phyloP scores from a whole-genome alignment of 768 basidiomycete species.

The Leccinum subgranulosum region DNA sequence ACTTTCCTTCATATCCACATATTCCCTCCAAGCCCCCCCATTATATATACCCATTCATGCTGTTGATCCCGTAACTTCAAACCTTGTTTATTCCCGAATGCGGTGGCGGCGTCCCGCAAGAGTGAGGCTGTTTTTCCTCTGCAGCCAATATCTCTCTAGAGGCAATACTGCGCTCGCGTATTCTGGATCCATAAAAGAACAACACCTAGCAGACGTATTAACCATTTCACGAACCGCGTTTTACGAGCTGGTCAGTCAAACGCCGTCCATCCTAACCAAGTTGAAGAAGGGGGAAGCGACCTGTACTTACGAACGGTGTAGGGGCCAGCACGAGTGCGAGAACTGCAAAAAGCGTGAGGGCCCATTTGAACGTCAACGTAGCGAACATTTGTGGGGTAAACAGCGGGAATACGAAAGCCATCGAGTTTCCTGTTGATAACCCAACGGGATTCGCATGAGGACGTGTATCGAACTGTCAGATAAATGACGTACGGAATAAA shows the following conservation, averaged over 20 bases:
- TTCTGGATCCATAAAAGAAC: constrained; percentile 31
- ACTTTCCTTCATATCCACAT: too few species aligned
- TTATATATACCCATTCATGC: too few species aligned
- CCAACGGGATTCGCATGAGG: not conserved
- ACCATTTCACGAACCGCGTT: not conserved
- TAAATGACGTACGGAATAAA: constrained; percentile 36
- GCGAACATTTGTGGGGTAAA: constrained; percentile 47
- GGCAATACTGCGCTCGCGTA: constrained; percentile 29
- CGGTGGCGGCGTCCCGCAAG: not conserved
- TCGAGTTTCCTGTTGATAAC: constrained; percentile 33
- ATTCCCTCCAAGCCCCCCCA: too few species aligned
- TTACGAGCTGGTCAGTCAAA: not conserved
- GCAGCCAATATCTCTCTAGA: constrained; percentile 18
- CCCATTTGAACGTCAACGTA: constrained; percentile 39
- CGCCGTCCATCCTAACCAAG: not conserved
- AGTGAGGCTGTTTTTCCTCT: constrained; percentile 3
- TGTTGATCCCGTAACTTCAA: not conserved
- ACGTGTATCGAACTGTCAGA: not conserved
- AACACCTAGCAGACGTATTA: constrained; percentile 13
- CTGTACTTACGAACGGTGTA: constrained; percentile 39
- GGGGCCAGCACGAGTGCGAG: constrained; percentile 42
- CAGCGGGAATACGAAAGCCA: constrained; percentile 46
- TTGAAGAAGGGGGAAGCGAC: too few species aligned
- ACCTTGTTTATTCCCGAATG: constrained; percentile 5
- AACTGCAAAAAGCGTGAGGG: constrained; percentile 23